Evolutionary conservation across 2,329 filamentous ascomycete species (phyloP), one percentile per base, ranked within the genome.

Genomic region (Pseudogymnoascus sp.): DNA sequence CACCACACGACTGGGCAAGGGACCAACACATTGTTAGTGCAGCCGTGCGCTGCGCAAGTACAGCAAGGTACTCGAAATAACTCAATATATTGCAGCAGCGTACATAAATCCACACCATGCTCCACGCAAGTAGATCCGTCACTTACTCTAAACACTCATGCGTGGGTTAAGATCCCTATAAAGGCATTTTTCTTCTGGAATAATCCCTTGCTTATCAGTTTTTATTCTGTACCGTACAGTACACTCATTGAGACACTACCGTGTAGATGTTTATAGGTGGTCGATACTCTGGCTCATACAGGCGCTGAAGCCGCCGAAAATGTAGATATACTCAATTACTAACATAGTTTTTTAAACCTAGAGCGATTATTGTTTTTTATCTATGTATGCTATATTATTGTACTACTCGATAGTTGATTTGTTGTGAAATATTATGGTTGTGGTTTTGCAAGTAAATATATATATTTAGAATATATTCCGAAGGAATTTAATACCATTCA

Each of bases 1-100:
- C 47, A 54, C 47, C 47, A 54, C 11, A 54, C 25, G 47, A 33
- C 47, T 54, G 47, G 47, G 25, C 28, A 54, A 54, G 47, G 47
- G 47, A 35, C 47, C 47, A 54, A 54, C 47, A 20, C 25, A 18
- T 54, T 54, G 47, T 54, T 54, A 54, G 47, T 20, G 16, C 47
- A 54, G 25, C 47, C 47, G 47, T 54, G 47, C 47, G 43, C 22
- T 25, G 22, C 47, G 12, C 14, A 18, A 18, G 18, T 18, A 18
- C 18, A 18, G 18, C 18, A 9, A 54, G 25, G 47, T 54, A 18
- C 47, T 54, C 47, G 28, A 54, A 54, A 54, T 54, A 54, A 54
- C 25, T 4, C 47, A 50, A 54, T 20, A 54, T 54, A 54, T 30
- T 33, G 43, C n/a, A 33, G 2, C 25, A 18, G 4, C 25, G 14